Base-by-base conservation (phyloP, 768 basidiomycete species). In the Paxillus ammoniavirescens region DNA sequence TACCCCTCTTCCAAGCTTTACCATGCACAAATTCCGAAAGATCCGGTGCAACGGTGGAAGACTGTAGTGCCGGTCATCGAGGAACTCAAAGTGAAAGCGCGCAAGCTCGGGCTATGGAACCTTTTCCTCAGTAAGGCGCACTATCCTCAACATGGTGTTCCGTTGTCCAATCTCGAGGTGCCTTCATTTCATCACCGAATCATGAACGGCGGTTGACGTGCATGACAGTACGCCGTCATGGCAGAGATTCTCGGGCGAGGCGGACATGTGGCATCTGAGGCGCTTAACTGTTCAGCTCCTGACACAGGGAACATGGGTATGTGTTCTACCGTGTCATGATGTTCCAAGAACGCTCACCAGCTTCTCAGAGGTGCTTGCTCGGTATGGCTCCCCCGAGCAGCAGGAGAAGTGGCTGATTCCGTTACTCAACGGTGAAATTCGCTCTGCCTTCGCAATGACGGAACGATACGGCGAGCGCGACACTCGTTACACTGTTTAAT, bases 261-360 rank as follows among this genome's bases (percentile, higher is more conserved):
- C 18, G 87, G 89, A 8, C 86, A 86, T 58, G 72, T 94, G 47
- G 92, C 88, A 3, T 85, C 95, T 18, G 87, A 98, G 73, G 84
- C 81, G 12, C 85, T 90, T 52, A 99, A 99, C 65, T 98, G 94
- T 72, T 86, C 94, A 23, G 94, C 95, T 13, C 96, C 96, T 30
- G 96, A 98, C 71, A 98, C 96, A 14, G 96, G 95, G 2, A 98
- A 98, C 70, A 98, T 98, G 94, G 93, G 93, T 91, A 60, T 36
- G 82, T 70, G n/a, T 10, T 38, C 26, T 47, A 14, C 31, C 8
- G 6, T 60, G 48, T 17, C 10, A 9, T 40, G 26, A 10, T 21
- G 23, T 4, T 47, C 5, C 17, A 15, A 18, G 26, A 33, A 21
- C 17, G 33, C 12, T 54, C 31, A 36, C 50, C 60, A 40, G 18